Percentiles rank a stretch among this genome's conserved stretches.
Conservation (phyloP, 352 stramenopile genomes). For the Thalassiosira hispida region DNA sequence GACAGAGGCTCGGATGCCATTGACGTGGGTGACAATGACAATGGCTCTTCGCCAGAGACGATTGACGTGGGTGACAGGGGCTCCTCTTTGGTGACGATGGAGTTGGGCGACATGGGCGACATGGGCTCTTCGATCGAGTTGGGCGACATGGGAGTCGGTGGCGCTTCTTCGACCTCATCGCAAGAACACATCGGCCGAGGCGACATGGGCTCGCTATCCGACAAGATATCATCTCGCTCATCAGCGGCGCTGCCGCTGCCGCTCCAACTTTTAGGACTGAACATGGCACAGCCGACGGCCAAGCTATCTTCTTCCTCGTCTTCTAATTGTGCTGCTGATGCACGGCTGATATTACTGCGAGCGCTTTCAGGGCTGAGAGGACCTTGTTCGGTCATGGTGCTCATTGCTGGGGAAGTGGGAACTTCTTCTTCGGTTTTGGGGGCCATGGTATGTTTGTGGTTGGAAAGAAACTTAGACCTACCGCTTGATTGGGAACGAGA, state of each 20-base stretch:
- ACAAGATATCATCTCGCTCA: neutral
- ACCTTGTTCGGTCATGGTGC: neutral
- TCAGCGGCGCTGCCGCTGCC: neutral
- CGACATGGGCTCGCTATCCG: neutral
- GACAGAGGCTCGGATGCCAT: neutral
- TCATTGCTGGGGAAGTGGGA: neutral
- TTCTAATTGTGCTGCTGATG: neutral
- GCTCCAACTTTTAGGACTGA: slow-evolving; percentile 14
- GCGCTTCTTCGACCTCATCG: neutral
- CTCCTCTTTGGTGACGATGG: neutral
- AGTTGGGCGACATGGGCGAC: neutral
- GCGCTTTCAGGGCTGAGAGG: neutral
- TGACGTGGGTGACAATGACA: too few species aligned
- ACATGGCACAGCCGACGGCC: slow-evolving; percentile 18
- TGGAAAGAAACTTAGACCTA: too few species aligned
- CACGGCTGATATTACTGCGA: too few species aligned
- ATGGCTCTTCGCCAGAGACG: too few species aligned
- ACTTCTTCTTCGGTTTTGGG: neutral
- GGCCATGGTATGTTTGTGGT: neutral
- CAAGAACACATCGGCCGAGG: neutral
- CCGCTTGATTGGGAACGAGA: too few species aligned
- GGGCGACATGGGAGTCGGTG: neutral
- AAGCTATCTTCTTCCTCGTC: slow-evolving; percentile 1
- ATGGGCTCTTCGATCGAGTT: neutral
- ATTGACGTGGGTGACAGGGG: too few species aligned